A percentile compares a stretch with the other conserved stretches of the same genome.
phyloP scores from a whole-genome alignment of 2,329 filamentous ascomycete genomes.

The Beauveria sp. region DNA sequence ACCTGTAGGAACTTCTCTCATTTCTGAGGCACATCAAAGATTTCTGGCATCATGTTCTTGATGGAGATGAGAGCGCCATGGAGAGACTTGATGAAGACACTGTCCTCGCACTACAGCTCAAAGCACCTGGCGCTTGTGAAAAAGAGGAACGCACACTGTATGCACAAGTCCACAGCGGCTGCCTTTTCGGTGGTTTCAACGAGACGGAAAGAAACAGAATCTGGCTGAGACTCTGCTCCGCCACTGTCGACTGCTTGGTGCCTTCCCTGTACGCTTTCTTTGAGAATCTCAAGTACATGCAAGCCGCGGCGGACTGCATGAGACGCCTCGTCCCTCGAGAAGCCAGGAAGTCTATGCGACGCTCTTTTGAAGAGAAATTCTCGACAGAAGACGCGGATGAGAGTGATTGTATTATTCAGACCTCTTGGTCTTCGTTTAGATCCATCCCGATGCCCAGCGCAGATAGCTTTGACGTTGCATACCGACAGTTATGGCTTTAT shows the following conservation, averaged over 20 bases:
- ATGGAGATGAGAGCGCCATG: too few species aligned
- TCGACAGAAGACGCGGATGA: neutral
- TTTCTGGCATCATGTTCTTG: too few species aligned
- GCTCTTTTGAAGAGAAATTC: conserved; percentile 3
- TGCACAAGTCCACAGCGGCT: conserved; percentile 19
- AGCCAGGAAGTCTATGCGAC: conserved; percentile 2
- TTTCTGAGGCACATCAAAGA: too few species aligned
- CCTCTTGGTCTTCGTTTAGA: neutral
- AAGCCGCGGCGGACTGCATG: conserved; percentile 14
- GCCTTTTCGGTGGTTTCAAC: conserved; percentile 26
- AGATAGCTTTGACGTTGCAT: conserved; percentile 11
- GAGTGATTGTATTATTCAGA: conserved; percentile 9
- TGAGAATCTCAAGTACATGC: conserved; percentile 26
- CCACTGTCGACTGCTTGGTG: conserved; percentile 20
- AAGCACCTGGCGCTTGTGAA: too few species aligned
- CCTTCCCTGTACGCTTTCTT: conserved; percentile 30
- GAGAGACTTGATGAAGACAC: too few species aligned
- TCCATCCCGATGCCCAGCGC: neutral
- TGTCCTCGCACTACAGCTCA: too few species aligned
- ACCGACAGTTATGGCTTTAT: conserved; percentile 12
- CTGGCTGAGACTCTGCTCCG: conserved; percentile 19
- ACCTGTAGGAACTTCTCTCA: too few species aligned
- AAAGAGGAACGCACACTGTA: conserved; percentile 13
- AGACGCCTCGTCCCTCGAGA: conserved; percentile 5
- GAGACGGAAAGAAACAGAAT: conserved; percentile 21